Conservation (phyloP, 2,329 filamentous ascomycete species). For the Sphaerulina vaccinii region DNA sequence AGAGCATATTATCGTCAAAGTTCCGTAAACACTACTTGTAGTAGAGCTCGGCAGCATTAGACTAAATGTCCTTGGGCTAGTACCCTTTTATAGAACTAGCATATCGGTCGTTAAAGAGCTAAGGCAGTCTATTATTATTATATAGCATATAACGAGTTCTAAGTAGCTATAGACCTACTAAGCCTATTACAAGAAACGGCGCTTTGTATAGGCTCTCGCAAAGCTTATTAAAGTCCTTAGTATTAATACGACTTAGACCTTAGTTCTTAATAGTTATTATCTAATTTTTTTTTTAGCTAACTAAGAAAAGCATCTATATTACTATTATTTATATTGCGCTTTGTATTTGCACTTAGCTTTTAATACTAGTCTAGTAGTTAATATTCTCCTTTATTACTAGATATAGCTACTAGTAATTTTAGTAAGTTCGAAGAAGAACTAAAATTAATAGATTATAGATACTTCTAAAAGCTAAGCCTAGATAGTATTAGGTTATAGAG, state of each 20-base stretch:
- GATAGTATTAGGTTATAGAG: too few relatives aligned
- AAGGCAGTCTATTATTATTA: conserved; percentile 40
- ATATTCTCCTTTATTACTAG: too few relatives aligned
- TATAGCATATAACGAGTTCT: conserved; percentile 40
- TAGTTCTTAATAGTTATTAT: conserved; percentile 13
- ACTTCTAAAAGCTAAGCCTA: too few relatives aligned
- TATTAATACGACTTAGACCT: background rate
- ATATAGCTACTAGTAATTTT: too few relatives aligned
- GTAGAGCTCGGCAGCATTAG: conserved; percentile 50
- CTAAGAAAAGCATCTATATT: conserved; percentile 13
- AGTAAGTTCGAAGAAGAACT: too few relatives aligned
- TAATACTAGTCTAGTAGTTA: conserved; percentile 28
- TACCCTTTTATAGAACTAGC: conserved; percentile 20
- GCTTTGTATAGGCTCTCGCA: conserved; percentile 42
- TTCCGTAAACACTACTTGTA: conserved; percentile 45
- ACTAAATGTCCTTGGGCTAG: conserved; percentile 49
- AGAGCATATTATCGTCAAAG: conserved; percentile 48
- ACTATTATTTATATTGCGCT: conserved; percentile 9
- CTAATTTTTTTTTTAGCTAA: conserved; percentile 10
- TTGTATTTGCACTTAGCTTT: conserved; percentile 1
- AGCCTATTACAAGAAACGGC: conserved; percentile 39
- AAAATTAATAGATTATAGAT: too few relatives aligned
- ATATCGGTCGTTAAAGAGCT: conserved; percentile 40
- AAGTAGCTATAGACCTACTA: conserved; percentile 28
- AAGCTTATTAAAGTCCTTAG: conserved; percentile 34